phyloP scores from a whole-genome alignment of 257 asterid species.

The Penstemon davidsonii region DNA sequence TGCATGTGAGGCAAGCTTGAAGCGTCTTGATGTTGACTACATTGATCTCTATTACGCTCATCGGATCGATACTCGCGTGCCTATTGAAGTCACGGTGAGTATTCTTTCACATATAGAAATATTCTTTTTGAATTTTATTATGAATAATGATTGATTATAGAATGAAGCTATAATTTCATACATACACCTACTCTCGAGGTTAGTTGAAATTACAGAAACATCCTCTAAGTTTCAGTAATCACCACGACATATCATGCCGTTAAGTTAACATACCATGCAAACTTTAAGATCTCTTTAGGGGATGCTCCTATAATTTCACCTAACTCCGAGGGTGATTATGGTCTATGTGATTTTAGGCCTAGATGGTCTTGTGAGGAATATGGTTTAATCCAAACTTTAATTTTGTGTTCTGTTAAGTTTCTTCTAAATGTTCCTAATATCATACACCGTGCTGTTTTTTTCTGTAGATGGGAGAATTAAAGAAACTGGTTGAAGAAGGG shows the following conservation, averaged over 20 bases:
- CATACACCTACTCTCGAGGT: too few species aligned
- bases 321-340: neutral
- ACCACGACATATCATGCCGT: too few species aligned
- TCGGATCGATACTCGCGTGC: slow-evolving; percentile 38
- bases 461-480: slow-evolving; percentile 54
- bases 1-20: slow-evolving; percentile 39
- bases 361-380: neutral
- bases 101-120: neutral
- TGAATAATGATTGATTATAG: too few species aligned
- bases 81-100: slow-evolving; percentile 40
- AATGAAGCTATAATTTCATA: too few species aligned
- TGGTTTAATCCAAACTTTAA: too few species aligned
- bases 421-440: neutral
- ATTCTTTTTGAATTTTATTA: too few species aligned
- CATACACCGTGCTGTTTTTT: neutral
- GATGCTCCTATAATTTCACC: neutral
- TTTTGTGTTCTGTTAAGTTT: too few species aligned
- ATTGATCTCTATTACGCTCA: slow-evolving; percentile 40
- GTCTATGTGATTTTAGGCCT: neutral
- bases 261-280: neutral
- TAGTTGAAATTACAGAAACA: too few species aligned
- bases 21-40: slow-evolving; percentile 32
- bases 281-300: neutral
- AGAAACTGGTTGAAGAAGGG: slow-evolving; percentile 59
- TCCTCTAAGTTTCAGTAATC: too few species aligned